Conservation (phyloP, 495 filamentous ascomycete species). For the Oleoguttula mirabilis region DNA sequence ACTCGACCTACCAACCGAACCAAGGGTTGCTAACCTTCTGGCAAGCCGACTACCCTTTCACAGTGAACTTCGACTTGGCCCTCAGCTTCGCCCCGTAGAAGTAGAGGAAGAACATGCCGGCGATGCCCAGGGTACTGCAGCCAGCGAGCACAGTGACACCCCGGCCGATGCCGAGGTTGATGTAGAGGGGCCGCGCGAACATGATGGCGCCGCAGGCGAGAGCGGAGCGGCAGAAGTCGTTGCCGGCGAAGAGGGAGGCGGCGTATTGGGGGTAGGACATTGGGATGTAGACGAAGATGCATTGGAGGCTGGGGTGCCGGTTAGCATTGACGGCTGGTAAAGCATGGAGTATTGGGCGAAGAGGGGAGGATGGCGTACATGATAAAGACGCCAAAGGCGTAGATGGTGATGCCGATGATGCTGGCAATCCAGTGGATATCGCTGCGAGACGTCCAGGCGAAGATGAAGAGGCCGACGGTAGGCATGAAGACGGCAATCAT, state of each 20-base stretch:
- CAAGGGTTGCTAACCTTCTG: too few species aligned
- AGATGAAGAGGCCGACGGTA: constrained; percentile 25
- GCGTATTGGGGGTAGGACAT: constrained; percentile 31
- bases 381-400: constrained; percentile 20
- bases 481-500: too few species aligned
- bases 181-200: too few species aligned
- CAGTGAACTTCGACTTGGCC: constrained; percentile 4
- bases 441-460: constrained; percentile 23
- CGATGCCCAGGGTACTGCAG: constrained; percentile 40
- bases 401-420: constrained; percentile 8
- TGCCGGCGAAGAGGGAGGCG: constrained; percentile 38
- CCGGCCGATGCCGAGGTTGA: constrained; percentile 41
- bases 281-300: constrained; percentile 36
- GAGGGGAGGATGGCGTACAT: too few species aligned
- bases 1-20: too few species aligned
- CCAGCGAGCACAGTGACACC: constrained; percentile 43
- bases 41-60: background rate
- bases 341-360: too few species aligned
- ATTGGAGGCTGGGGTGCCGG: too few species aligned
- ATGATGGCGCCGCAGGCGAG: too few species aligned
- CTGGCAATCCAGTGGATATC: constrained; percentile 26
- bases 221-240: constrained; percentile 35
- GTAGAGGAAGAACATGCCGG: constrained; percentile 17
- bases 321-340: too few species aligned
- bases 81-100: constrained; percentile 5